These are phyloP conservation scores for Amanita jacksonii DNA, from an alignment of 768 basidiomycete species.

Conservation along the genomic window DNA sequence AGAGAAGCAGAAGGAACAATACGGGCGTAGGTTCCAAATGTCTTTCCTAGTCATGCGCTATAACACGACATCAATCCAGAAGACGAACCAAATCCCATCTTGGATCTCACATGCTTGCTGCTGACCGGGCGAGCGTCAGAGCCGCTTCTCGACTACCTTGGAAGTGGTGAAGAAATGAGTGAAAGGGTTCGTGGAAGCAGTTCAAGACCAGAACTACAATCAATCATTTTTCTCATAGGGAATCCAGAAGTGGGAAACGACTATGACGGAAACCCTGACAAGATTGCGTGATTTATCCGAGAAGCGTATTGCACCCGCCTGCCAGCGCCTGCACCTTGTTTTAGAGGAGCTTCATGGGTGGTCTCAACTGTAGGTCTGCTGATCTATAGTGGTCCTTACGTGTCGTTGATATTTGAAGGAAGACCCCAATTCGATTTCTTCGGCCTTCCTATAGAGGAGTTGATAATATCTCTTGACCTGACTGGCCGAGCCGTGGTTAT, in stretches of 20 bases:
- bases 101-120: conserved; percentile 64
- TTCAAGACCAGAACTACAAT: conserved; percentile 2
- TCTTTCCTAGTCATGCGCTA: conserved; percentile 3
- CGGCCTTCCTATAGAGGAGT: conserved; percentile 39
- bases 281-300: conserved; percentile 70
- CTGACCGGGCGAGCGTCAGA: conserved; percentile 67
- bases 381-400: neutral
- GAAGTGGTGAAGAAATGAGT: conserved; percentile 71
- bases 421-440: conserved; percentile 54
- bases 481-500: conserved; percentile 50
- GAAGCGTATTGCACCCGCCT: conserved; percentile 60
- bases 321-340: conserved; percentile 67
- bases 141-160: conserved; percentile 62
- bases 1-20: conserved; percentile 53
- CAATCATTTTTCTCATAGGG: conserved; percentile 33
- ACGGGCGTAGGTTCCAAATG: conserved; percentile 40
- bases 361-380: conserved; percentile 50
- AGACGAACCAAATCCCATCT: conserved; percentile 48
- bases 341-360: conserved; percentile 75
- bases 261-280: conserved; percentile 57
- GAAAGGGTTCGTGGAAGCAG: conserved; percentile 48
- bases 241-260: conserved; percentile 76
- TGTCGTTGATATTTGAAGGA: conserved; percentile 11
- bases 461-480: conserved; percentile 43
- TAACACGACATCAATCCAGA: conserved; percentile 31